phyloP scores from a whole-genome alignment of 1,139 yeast species.

The Zhuliangozyma blackwelliae region DNA sequence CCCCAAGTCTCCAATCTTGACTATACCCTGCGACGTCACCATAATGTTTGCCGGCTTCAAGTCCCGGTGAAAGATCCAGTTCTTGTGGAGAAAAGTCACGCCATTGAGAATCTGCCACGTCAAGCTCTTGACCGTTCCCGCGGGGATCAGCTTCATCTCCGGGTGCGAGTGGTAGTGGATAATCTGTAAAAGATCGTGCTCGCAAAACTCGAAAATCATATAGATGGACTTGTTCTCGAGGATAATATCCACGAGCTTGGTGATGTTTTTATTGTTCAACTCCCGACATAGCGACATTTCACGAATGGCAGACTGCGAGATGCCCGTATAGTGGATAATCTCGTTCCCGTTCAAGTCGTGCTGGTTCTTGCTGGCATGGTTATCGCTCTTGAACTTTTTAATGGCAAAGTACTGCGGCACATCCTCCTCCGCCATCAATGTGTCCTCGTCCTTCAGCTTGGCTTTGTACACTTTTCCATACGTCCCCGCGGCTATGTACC shows the following conservation, averaged over 20 bases:
- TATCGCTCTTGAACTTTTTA: constrained; percentile 91
- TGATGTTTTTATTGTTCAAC: constrained; percentile 71
- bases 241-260: constrained; percentile 77
- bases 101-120: constrained; percentile 93
- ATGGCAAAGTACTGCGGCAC: constrained; percentile 60
- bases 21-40: constrained; percentile 86
- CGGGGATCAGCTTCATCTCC: constrained; percentile 73
- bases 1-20: constrained; percentile 95
- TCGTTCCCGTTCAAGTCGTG: constrained; percentile 62
- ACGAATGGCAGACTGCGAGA: constrained; percentile 92
- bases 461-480: constrained; percentile 97
- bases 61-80: constrained; percentile 95
- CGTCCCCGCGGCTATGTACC: constrained; percentile 98
- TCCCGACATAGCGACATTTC: constrained; percentile 96
- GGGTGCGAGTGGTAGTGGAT: constrained; percentile 94
- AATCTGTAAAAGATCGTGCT: constrained; percentile 88
- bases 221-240: constrained; percentile 87
- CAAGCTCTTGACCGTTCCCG: constrained; percentile 71
- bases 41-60: constrained; percentile 96
- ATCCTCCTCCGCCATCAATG: constrained; percentile 2
- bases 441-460: constrained; percentile 29
- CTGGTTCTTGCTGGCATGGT: constrained; percentile 40
- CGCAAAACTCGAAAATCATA: constrained; percentile 95
- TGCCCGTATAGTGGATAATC: constrained; percentile 84
- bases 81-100: constrained; percentile 84